A percentile compares a stretch with the other conserved stretches of the same genome.
Conservation (phyloP, 2,329 filamentous ascomycete species). For the Pseudocercospora fijiensis region DNA sequence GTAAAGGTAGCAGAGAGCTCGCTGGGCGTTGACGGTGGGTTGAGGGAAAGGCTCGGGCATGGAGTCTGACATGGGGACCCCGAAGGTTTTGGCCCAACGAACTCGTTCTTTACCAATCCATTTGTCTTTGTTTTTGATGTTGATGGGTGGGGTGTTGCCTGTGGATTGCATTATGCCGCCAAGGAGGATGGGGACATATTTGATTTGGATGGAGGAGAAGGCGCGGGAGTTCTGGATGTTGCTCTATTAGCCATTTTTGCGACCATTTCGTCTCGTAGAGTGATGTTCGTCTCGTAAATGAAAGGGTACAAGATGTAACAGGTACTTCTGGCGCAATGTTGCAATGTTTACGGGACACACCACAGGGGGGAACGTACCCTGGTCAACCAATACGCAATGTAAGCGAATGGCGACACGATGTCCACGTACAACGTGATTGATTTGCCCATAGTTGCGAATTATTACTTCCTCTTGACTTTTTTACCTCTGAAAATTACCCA, state of each 20-base stretch:
- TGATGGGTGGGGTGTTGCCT: constrained; percentile 55
- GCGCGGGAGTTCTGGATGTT: constrained; percentile 52
- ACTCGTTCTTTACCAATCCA: constrained; percentile 56
- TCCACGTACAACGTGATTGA: constrained; percentile 59
- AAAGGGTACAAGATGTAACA: not conserved
- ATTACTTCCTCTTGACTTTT: not conserved
- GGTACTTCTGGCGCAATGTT: not conserved
- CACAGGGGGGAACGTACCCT: constrained; percentile 44
- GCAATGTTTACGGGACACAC: constrained; percentile 11
- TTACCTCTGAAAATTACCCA: not conserved
- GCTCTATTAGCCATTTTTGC: not conserved
- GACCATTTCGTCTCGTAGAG: not conserved
- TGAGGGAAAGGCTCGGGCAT: constrained; percentile 55
- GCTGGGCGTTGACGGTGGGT: constrained; percentile 53
- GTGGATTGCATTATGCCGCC: constrained; percentile 60
- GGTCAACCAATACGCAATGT: constrained; percentile 58
- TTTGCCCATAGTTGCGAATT: constrained; percentile 27
- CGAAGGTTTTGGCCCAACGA: constrained; percentile 56
- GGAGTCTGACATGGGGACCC: constrained; percentile 51
- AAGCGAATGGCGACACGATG: constrained; percentile 60
- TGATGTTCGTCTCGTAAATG: not conserved
- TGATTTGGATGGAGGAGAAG: constrained; percentile 56
- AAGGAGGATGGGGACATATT: constrained; percentile 59
- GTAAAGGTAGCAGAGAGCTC: constrained; percentile 53
- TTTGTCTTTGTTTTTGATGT: constrained; percentile 61